Evolutionary conservation across 768 basidiomycete species (phyloP), one percentile per base, ranked within the genome.

Genomic region (Russula sp.): DNA sequence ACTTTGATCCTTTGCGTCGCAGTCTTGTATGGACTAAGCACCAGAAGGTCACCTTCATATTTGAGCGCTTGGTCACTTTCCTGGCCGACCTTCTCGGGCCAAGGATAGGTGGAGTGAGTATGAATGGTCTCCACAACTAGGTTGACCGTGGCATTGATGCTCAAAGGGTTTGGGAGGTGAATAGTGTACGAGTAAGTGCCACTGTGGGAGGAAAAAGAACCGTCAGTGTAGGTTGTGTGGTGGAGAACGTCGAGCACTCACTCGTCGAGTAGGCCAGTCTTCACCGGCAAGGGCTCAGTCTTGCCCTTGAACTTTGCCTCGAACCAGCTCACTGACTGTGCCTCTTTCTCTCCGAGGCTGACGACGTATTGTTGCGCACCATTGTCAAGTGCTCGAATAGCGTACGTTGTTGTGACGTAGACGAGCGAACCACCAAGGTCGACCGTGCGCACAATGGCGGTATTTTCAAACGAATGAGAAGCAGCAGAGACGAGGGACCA

Each of bases 381-480:
- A 61, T 82, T 76, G 65, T 83, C 79, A 47, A 88, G 79, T 41
- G 90, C 83, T 70, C 84, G 89, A 71, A 93, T 83, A 20, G 88
- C 85, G 74, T 88, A 97, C 51, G 92, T 90, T 49, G 94, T 96
- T 57, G 85, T 90, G 78, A 94, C 84, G 76, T 88, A 86, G 59
- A 93, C 88, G 25, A 92, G 80, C 20, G 94, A 81, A 55, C 95
- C 95, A 39, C 88, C 93, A 25, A 97, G 88, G 68, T 97, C 95
- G 61, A 93, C 79, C 6, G 89, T 86, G 69, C 93, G 87, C 36
- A 94, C 90, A 63, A 98, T 81, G 65, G 88, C 90, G 22, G 88
- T 91, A 68, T 93, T 93, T 81, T 92, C 90, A 75, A 92, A 92
- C 1, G 85, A 80, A 68, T 77, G 76, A 64, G 62, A 47, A n/a